Base-by-base conservation (phyloP, 1,139 yeast genomes). In the Taiozyma onychis region DNA sequence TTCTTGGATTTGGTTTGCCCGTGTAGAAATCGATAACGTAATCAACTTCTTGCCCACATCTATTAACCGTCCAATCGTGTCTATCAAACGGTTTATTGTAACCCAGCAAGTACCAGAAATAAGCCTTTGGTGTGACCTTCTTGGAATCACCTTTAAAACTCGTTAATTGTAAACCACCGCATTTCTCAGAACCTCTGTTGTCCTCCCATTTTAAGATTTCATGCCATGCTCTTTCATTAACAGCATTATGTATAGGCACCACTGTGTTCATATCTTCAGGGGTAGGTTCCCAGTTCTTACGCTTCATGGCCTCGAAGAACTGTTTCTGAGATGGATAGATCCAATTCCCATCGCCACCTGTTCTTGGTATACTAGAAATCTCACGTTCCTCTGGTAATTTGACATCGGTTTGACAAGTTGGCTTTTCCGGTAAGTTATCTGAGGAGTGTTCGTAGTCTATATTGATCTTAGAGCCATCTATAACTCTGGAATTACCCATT, bases 261-360 rank as follows among this genome's bases (percentile, higher is more conserved):
- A 93, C 89, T 0, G 95, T 80, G 57, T 81, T 74, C 98, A 93
- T 93, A 64, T 91, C 98, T 9, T 71, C 68, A 1, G 88, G 86
- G 16, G 80, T 72, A 2, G 98, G 97, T 49, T 83, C 77, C 91
- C 96, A 89, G 54, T 87, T 80, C 64, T 93, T 93, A 54, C 98
- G 80, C 59, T 79, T 75, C 98, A 93, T 93, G 14, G 98, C 97
- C 54, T 88, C 95, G 66, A 75, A 93, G 64, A 93, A 93, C 71
- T 91, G 98, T 66, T 88, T 88, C 66, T 93, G 96, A 2, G 96
- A 87, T 10, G 99, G 99, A 64, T 93, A 93, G 2, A 93, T 78
- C 99, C 99, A 93, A 70, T 90, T 86, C 1, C 74, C 57, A 4
- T 72, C 69, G 2, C 74, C 63, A 2, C 80, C 80, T 0, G 95